These are phyloP conservation scores for Lagenaria siceraria DNA, from an alignment of 306 rosid species.

Conservation along the genomic window DNA sequence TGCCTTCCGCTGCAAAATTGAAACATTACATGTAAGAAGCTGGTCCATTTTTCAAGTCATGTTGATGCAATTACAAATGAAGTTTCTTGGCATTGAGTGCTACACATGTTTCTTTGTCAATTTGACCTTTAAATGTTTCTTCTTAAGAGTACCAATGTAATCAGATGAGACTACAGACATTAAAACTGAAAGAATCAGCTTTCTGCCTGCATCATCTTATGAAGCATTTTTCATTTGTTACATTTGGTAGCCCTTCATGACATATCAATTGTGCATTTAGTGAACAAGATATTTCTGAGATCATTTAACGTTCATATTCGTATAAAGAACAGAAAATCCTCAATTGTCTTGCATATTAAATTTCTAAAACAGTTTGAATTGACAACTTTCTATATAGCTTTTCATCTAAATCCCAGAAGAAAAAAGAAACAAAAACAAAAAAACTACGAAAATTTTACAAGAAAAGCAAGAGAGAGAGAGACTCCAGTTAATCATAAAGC, in stretches of 20 bases:
- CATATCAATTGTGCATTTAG: background rate
- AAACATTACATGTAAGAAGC: constrained; percentile 4
- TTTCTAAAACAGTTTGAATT: background rate
- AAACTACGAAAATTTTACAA: background rate
- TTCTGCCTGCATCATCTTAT: background rate
- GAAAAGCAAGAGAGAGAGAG: background rate
- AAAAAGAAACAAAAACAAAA: background rate
- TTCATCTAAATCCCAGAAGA: background rate
- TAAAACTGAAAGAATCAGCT: background rate
- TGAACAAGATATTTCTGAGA: background rate
- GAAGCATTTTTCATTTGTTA: background rate
- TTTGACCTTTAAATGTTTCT: background rate
- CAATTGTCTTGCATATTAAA: background rate
- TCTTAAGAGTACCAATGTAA: background rate
- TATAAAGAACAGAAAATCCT: background rate
- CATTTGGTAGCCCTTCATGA: background rate
- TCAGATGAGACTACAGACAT: background rate
- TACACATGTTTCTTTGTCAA: background rate
- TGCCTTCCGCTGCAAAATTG: constrained; percentile 56
- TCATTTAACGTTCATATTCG: background rate
- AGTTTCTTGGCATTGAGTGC: background rate
- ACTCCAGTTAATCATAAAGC: background rate
- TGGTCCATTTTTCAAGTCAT: background rate
- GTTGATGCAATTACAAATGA: background rate
- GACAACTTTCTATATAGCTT: background rate